phyloP scores from a whole-genome alignment of 345 rosid species.

The Durio zibethinus region DNA sequence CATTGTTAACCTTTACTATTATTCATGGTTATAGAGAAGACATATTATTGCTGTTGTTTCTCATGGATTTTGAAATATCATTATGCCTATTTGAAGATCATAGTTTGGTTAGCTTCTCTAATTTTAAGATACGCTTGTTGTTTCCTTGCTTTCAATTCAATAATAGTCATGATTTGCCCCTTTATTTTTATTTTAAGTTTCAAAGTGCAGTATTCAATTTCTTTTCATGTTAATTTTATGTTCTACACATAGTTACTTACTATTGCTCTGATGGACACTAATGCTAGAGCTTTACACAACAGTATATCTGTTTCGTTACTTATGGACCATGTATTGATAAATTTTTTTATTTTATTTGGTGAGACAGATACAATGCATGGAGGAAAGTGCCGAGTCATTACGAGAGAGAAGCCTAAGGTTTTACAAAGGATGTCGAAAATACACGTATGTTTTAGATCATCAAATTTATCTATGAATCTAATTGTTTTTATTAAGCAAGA shows the following conservation, averaged over 20 bases:
- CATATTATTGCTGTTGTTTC: neutral
- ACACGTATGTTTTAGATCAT: constrained; percentile 59
- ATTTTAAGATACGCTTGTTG: neutral
- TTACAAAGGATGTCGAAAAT: constrained; percentile 93
- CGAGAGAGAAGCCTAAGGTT: constrained; percentile 92
- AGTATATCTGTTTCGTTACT: neutral
- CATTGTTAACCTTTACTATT: neutral
- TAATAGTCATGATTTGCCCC: neutral
- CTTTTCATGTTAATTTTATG: neutral
- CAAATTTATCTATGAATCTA: neutral
- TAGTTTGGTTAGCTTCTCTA: neutral
- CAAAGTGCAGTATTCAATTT: neutral
- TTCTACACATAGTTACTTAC: neutral
- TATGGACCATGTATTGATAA: neutral
- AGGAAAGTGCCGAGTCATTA: constrained; percentile 80
- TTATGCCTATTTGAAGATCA: neutral
- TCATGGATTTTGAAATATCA: neutral
- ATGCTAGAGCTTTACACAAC: neutral
- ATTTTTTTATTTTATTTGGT: constrained; percentile 20
- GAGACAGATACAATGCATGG: constrained; percentile 84
- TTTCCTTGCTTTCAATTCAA: neutral
- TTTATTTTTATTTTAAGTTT: neutral
- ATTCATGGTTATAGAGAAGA: neutral
- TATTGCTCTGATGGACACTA: neutral
- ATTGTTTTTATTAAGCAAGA: neutral